Percentiles rank a stretch among this genome's conserved stretches.
Conservation (phyloP, 1,284 basidiomycete genomes). For the Tylopilus sp. region DNA sequence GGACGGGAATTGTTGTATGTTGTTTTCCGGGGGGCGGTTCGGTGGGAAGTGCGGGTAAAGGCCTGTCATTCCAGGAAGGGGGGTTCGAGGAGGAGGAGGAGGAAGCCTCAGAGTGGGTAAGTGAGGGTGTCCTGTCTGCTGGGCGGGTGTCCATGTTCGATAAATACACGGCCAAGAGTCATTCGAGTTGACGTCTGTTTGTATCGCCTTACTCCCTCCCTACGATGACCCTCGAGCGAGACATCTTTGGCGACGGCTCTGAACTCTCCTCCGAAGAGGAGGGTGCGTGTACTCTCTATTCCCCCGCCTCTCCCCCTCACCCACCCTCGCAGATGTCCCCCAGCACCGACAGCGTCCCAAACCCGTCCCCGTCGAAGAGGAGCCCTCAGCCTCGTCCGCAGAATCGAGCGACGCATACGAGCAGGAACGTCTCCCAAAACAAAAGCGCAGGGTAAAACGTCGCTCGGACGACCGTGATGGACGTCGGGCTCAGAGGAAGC, state of each 20-base stretch:
- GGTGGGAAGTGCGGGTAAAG: slow-evolving; percentile 19
- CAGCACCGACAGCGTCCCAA: slow-evolving; percentile 35
- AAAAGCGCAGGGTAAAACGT: slow-evolving; percentile 25
- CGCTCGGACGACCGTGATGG: slow-evolving; percentile 24
- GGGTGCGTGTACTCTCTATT: slow-evolving; percentile 33
- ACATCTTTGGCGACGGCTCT: slow-evolving; percentile 77
- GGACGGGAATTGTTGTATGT: background rate
- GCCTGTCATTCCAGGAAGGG: slow-evolving; percentile 4
- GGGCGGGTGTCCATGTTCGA: slow-evolving; percentile 23
- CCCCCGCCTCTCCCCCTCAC: background rate
- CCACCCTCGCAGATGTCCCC: slow-evolving; percentile 24
- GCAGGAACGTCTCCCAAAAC: slow-evolving; percentile 45
- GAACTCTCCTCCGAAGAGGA: slow-evolving; percentile 73
- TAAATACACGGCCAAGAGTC: too few relatives aligned
- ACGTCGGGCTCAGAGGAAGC: slow-evolving; percentile 46
- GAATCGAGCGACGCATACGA: slow-evolving; percentile 68
- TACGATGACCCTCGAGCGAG: slow-evolving; percentile 45
- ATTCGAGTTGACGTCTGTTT: slow-evolving; percentile 22
- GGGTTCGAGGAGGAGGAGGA: slow-evolving; percentile 18
- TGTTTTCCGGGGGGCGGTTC: slow-evolving; percentile 8
- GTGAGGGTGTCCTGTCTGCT: slow-evolving; percentile 29
- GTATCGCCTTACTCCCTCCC: background rate
- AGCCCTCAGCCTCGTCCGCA: slow-evolving; percentile 48
- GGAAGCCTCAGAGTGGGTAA: slow-evolving; percentile 31
- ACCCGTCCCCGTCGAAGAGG: slow-evolving; percentile 36